Percentiles rank a stretch among this genome's conserved stretches.
Evolutionary conservation across 1,284 basidiomycete genomes (phyloP).

Genomic region (Pseudozyma thailandica): DNA sequence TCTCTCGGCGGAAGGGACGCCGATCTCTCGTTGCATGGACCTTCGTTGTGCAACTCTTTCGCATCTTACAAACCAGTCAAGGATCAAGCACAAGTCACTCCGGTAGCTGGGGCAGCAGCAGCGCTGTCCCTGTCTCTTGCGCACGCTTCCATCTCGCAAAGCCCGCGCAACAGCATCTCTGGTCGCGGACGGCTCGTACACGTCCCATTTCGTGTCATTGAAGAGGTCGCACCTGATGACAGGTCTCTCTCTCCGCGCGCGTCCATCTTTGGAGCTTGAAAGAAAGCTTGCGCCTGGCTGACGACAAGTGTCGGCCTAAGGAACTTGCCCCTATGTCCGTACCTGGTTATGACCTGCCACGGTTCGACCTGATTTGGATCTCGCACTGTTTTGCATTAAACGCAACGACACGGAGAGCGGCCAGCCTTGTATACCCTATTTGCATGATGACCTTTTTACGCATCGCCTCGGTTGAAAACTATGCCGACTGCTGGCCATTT

Average conservation of each 20-base stretch:
- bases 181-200: conserved; percentile 31
- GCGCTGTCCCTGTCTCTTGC: conserved; percentile 14
- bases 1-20: conserved; percentile 43
- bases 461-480: too few relatives aligned
- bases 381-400: too few relatives aligned
- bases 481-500: too few relatives aligned
- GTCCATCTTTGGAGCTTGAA: conserved; percentile 18
- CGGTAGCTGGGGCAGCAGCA: conserved; percentile 3
- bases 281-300: conserved; percentile 3
- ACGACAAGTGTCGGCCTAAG: too few relatives aligned
- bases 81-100: conserved; percentile 6
- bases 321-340: too few relatives aligned
- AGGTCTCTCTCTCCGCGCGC: conserved; percentile 26
- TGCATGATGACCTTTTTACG: too few relatives aligned
- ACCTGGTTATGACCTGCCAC: too few relatives aligned
- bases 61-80: conserved; percentile 7
- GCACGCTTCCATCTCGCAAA: conserved; percentile 21
- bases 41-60: conserved; percentile 20
- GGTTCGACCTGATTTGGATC: too few relatives aligned
- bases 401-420: too few relatives aligned
- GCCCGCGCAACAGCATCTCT: conserved; percentile 44
- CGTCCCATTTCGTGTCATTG: conserved; percentile 25
- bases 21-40: conserved; percentile 31
- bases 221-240: conserved; percentile 14
- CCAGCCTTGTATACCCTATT: too few relatives aligned